These are phyloP conservation scores for Fulvia fulva DNA, from an alignment of 2,329 filamentous ascomycete species.

Conservation along the genomic window DNA sequence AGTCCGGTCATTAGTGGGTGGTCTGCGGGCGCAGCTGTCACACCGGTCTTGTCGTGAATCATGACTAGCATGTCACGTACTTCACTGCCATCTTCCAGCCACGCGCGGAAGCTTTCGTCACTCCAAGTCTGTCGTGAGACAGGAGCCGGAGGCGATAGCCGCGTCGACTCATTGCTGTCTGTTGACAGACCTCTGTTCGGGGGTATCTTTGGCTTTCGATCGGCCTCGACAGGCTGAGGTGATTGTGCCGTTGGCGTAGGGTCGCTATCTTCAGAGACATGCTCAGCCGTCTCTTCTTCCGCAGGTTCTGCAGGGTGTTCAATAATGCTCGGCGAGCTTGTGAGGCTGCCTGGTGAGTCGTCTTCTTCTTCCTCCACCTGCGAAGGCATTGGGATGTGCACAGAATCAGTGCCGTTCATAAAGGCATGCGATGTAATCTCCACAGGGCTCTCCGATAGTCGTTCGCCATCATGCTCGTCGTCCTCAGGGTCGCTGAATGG, in stretches of 20 bases:
- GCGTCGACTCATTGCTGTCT: constrained; percentile 18
- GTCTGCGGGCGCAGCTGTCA: constrained; percentile 72
- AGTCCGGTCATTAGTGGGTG: constrained; percentile 78
- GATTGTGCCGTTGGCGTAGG: constrained; percentile 31
- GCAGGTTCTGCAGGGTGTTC: constrained; percentile 25
- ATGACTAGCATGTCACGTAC: constrained; percentile 87
- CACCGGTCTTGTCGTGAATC: constrained; percentile 85
- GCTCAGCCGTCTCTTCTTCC: constrained; percentile 15
- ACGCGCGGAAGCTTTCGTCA: constrained; percentile 77
- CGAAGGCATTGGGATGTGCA: constrained; percentile 33
- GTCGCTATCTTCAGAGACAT: constrained; percentile 26
- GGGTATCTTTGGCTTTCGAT: constrained; percentile 4
- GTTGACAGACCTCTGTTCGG: constrained; percentile 20
- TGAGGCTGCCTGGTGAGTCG: constrained; percentile 25
- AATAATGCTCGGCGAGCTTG: constrained; percentile 30
- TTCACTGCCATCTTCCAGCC: constrained; percentile 72
- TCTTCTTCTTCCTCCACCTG: constrained; percentile 22
- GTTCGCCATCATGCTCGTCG: constrained; percentile 35
- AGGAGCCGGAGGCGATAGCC: constrained; percentile 25
- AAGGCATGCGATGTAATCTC: constrained; percentile 54
- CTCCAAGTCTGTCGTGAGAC: constrained; percentile 70
- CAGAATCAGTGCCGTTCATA: constrained; percentile 37
- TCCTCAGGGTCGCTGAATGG: constrained; percentile 38
- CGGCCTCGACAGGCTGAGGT: constrained; percentile 14
- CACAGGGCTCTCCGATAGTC: constrained; percentile 64